These are phyloP conservation scores for Penicillium sp. DNA, from an alignment of 2,329 filamentous ascomycete species.

Conservation along the genomic window DNA sequence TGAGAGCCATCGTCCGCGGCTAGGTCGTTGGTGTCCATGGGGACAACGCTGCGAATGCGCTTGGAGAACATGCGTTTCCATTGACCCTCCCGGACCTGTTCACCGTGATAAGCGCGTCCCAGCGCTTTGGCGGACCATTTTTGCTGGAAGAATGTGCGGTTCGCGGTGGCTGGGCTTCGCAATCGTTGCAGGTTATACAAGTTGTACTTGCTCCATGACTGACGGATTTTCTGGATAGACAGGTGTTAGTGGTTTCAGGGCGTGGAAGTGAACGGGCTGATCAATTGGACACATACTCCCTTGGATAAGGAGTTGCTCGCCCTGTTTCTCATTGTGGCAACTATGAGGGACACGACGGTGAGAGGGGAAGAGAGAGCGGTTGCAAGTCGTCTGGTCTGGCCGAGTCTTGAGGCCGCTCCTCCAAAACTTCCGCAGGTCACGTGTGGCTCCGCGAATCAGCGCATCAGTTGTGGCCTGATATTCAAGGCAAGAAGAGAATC, in stretches of 20 bases:
- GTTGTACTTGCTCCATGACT: slow-evolving; percentile 98
- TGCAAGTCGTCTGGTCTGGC: slow-evolving; percentile 14
- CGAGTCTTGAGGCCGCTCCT: slow-evolving; percentile 17
- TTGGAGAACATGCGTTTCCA: slow-evolving; percentile 93
- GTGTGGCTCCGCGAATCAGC: slow-evolving; percentile 23
- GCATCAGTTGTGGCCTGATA: neutral
- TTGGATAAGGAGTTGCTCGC: slow-evolving; percentile 47
- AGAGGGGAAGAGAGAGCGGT: slow-evolving; percentile 3
- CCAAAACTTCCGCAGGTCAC: slow-evolving; percentile 40
- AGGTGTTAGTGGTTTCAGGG: slow-evolving; percentile 10
- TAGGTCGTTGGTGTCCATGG: slow-evolving; percentile 81
- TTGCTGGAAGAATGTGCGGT: slow-evolving; percentile 89
- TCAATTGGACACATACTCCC: slow-evolving; percentile 36
- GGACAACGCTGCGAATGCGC: slow-evolving; percentile 77
- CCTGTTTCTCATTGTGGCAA: slow-evolving; percentile 50
- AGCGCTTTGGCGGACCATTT: slow-evolving; percentile 92
- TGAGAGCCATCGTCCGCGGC: slow-evolving; percentile 81
- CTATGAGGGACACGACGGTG: slow-evolving; percentile 21
- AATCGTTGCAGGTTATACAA: slow-evolving; percentile 80
- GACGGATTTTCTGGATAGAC: slow-evolving; percentile 75
- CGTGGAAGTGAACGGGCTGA: neutral
- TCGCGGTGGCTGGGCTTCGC: slow-evolving; percentile 48
- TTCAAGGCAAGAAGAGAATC: neutral
- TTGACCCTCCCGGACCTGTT: slow-evolving; percentile 88
- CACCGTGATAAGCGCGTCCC: slow-evolving; percentile 88